Evolutionary conservation across 768 basidiomycete species (phyloP).

Genomic region (Leccinum variicolor): DNA sequence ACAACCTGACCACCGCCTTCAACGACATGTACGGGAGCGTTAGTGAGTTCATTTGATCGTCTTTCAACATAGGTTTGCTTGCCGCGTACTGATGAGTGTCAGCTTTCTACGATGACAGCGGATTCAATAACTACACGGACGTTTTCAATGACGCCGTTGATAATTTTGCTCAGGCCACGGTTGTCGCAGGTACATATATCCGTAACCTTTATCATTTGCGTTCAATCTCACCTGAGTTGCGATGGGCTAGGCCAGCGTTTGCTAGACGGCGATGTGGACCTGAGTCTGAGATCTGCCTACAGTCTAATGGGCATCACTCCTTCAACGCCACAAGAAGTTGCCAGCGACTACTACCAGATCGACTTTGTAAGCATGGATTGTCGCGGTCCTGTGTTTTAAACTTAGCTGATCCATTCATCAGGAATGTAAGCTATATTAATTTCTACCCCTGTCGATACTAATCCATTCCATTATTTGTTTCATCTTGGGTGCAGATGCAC

Average conservation of each 20-base stretch:
- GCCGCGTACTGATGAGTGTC: background rate
- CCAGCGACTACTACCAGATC: constrained; percentile 56
- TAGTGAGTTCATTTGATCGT: constrained; percentile 34
- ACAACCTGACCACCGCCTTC: constrained; percentile 43
- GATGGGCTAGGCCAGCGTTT: constrained; percentile 11
- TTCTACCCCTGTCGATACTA: background rate
- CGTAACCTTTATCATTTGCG: constrained; percentile 19
- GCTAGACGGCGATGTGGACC: constrained; percentile 40
- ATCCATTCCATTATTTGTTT: constrained; percentile 2
- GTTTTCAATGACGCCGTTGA: constrained; percentile 40
- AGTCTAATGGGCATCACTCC: constrained; percentile 46
- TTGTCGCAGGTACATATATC: constrained; percentile 39
- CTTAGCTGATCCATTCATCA: constrained; percentile 8
- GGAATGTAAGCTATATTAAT: constrained; percentile 26
- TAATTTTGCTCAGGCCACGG: constrained; percentile 39
- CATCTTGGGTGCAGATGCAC: constrained; percentile 17
- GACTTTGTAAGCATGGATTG: constrained; percentile 27
- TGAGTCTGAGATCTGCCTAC: constrained; percentile 53
- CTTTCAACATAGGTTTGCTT: background rate
- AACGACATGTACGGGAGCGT: constrained; percentile 44
- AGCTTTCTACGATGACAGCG: constrained; percentile 57
- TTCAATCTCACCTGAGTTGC: constrained; percentile 35
- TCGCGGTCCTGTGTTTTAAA: background rate
- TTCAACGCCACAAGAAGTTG: constrained; percentile 43
- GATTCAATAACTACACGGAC: constrained; percentile 45